Conservation (phyloP, 164 flowering plant species). For the Macadamia tetraphylla region DNA sequence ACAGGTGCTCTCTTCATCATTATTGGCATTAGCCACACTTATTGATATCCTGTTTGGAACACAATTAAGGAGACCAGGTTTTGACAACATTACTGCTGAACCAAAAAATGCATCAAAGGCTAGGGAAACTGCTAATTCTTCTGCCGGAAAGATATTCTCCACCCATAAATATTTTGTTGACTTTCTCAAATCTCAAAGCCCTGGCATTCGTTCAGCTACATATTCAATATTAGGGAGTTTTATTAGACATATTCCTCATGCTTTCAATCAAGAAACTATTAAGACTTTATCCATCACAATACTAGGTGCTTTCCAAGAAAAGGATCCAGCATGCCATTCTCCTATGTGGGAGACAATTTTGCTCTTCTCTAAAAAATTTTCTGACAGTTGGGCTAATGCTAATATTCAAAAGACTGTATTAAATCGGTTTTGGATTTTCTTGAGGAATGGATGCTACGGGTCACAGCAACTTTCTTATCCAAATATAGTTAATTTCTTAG, state of each 20-base stretch:
- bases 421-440: conserved; percentile 68
- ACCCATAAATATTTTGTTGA: conserved; percentile 59
- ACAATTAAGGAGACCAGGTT: conserved; percentile 42
- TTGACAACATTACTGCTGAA: conserved; percentile 40
- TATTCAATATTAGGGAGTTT: conserved; percentile 67
- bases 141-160: conserved; percentile 57
- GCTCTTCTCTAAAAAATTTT: conserved; percentile 60
- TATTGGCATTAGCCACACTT: conserved; percentile 78
- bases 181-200: conserved; percentile 62
- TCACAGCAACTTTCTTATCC: conserved; percentile 88
- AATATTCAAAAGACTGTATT: conserved; percentile 59
- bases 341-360: conserved; percentile 86
- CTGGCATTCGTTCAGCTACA: conserved; percentile 68
- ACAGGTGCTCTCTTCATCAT: conserved; percentile 81
- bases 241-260: conserved; percentile 60
- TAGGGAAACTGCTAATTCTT: conserved; percentile 42
- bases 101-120: conserved; percentile 73
- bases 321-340: conserved; percentile 77
- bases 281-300: conserved; percentile 50
- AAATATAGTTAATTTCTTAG: conserved; percentile 55
- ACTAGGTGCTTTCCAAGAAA: conserved; percentile 91
- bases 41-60: conserved; percentile 51
- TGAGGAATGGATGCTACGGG: conserved; percentile 91
- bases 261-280: conserved; percentile 56
- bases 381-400: conserved; percentile 59